Evolutionary conservation across 2,329 filamentous ascomycete genomes (phyloP).

Genomic region (Botrytis deweyae): DNA sequence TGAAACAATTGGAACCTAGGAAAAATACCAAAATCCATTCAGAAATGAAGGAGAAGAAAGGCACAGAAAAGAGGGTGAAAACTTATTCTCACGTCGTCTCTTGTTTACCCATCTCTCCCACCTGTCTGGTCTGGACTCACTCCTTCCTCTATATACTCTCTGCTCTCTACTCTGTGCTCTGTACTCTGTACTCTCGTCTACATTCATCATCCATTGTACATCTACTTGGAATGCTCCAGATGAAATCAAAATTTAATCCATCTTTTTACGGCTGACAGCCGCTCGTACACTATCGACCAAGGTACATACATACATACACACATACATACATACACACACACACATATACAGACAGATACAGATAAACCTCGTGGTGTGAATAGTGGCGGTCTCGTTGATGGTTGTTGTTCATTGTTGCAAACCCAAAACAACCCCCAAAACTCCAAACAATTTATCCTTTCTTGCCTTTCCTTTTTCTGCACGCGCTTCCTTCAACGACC

Average conservation of each 20-base stretch:
- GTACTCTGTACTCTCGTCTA: background rate
- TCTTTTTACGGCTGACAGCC: background rate
- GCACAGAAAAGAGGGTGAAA: background rate
- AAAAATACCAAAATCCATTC: background rate
- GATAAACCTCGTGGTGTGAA: background rate
- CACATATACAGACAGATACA: no score
- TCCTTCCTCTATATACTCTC: background rate
- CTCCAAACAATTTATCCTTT: background rate
- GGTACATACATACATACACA: background rate
- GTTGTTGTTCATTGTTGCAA: background rate
- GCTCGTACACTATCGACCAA: background rate
- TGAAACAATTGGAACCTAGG: background rate
- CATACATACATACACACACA: background rate
- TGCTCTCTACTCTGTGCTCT: no score
- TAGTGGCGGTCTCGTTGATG: background rate
- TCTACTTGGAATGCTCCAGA: background rate
- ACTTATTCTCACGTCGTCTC: background rate
- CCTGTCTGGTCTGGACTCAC: background rate
- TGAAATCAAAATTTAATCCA: background rate
- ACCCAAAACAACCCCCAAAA: background rate
- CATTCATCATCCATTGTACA: background rate
- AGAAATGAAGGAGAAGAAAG: background rate
- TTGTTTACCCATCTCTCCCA: background rate
- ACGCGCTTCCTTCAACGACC: slow-evolving; percentile 16
- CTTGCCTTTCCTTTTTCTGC: background rate